phyloP scores from a whole-genome alignment of 371 early-diverging fungal species.

The Syncephalastrum sp. region DNA sequence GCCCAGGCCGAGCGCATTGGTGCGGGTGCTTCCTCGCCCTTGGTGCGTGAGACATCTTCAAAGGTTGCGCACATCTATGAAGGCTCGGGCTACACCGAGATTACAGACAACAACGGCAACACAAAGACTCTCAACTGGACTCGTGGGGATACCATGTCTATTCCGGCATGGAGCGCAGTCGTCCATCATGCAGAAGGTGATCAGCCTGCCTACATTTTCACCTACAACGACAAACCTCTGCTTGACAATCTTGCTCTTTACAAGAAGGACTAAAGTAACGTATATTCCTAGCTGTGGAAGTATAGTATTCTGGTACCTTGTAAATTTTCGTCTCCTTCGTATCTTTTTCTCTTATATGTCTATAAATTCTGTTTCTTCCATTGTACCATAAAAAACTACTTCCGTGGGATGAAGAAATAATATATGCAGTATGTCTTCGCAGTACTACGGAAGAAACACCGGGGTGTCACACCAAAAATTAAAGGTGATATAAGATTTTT shows the following conservation, averaged over 20 bases:
- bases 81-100: constrained; percentile 17
- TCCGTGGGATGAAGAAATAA: neutral
- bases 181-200: constrained; percentile 13
- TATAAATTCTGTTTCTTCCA: neutral
- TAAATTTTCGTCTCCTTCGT: neutral
- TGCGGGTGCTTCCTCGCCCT: constrained; percentile 9
- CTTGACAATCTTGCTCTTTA: constrained; percentile 11
- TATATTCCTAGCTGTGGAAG: no score
- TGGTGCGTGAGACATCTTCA: constrained; percentile 18
- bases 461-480: no score
- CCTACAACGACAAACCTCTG: constrained; percentile 14
- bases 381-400: neutral
- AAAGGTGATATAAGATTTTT: neutral
- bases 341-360: neutral
- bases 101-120: constrained; percentile 19
- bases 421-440: no score
- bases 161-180: constrained; percentile 19
- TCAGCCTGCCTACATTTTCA: constrained; percentile 10
- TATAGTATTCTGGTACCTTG: neutral
- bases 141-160: constrained; percentile 19
- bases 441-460: no score
- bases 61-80: constrained; percentile 20
- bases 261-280: no score
- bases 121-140: constrained; percentile 17
- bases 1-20: constrained; percentile 23